Evolutionary conservation across 83 land plant genomes (phyloP).

Genomic region (Picea abies): DNA sequence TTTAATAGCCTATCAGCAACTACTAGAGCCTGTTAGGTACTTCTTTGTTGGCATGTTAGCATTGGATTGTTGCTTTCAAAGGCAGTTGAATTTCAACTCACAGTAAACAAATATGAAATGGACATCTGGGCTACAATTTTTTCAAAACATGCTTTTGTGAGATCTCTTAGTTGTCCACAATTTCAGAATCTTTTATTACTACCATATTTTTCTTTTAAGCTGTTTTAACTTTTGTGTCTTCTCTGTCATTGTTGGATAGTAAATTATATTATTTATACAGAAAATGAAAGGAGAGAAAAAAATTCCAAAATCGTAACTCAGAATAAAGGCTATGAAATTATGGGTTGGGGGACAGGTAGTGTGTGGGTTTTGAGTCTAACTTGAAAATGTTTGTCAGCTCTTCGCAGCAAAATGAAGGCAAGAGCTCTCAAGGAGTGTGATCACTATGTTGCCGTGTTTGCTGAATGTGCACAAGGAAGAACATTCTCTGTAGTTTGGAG

Average conservation of each 20-base stretch:
- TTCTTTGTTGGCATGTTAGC: background rate
- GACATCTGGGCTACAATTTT: background rate
- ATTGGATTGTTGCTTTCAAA: background rate
- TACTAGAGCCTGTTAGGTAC: too few species aligned
- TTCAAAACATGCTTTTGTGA: background rate
- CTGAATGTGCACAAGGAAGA: conserved; percentile 89
- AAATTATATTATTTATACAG: background rate
- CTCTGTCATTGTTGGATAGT: background rate
- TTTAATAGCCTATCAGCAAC: background rate
- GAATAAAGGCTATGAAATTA: background rate
- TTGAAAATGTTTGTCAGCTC: conserved; percentile 30
- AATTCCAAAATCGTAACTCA: background rate
- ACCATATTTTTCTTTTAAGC: background rate
- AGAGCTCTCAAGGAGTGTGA: conserved; percentile 92
- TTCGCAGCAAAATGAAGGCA: conserved; percentile 98
- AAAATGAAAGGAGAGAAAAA: background rate
- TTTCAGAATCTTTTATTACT: conserved; percentile 8
- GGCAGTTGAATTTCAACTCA: background rate
- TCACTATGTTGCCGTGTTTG: conserved; percentile 56
- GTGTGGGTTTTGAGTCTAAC: conserved; percentile 1
- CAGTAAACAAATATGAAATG: background rate
- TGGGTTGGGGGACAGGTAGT: background rate
- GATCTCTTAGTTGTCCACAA: background rate
- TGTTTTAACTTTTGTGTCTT: background rate
- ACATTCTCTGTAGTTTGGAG: conserved; percentile 87